These are phyloP conservation scores for Ochromonas danica DNA, from an alignment of 108 stramenopile genomes.

Conservation along the genomic window DNA sequence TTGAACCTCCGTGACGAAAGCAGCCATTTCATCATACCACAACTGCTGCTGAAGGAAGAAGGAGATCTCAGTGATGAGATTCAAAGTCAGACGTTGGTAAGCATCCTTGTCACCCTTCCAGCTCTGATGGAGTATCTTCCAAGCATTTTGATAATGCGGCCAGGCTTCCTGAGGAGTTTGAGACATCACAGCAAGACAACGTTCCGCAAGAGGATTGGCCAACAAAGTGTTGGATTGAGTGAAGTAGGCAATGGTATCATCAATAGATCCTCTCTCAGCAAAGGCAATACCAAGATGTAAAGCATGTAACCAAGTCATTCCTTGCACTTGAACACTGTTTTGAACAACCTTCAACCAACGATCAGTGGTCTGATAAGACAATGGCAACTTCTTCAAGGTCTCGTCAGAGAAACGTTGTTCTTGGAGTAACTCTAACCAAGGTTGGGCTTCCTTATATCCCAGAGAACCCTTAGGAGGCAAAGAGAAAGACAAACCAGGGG, in stretches of 20 bases:
- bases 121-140: neutral
- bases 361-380: slow-evolving; percentile 34
- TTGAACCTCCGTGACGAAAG: slow-evolving; percentile 1
- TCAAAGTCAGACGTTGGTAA: slow-evolving; percentile 11
- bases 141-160: slow-evolving; percentile 25
- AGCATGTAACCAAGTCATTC: slow-evolving; percentile 37
- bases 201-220: slow-evolving; percentile 27
- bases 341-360: slow-evolving; percentile 25
- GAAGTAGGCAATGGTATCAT: neutral
- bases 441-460: neutral
- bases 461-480: neutral
- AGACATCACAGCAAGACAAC: slow-evolving; percentile 5
- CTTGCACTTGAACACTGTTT: neutral
- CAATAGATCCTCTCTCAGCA: slow-evolving; percentile 3
- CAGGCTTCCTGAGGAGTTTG: slow-evolving; percentile 9
- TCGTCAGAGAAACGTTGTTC: neutral
- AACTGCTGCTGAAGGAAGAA: slow-evolving; percentile 26
- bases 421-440: slow-evolving; percentile 24
- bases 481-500: slow-evolving; percentile 11
- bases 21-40: slow-evolving; percentile 22
- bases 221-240: neutral
- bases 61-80: slow-evolving; percentile 28
- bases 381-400: slow-evolving; percentile 4
- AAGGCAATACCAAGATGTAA: slow-evolving; percentile 8
- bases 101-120: neutral